Evolutionary conservation across 2,329 filamentous ascomycete species (phyloP), one percentile per base, ranked within the genome.

Genomic region (Phialophora chinensis): DNA sequence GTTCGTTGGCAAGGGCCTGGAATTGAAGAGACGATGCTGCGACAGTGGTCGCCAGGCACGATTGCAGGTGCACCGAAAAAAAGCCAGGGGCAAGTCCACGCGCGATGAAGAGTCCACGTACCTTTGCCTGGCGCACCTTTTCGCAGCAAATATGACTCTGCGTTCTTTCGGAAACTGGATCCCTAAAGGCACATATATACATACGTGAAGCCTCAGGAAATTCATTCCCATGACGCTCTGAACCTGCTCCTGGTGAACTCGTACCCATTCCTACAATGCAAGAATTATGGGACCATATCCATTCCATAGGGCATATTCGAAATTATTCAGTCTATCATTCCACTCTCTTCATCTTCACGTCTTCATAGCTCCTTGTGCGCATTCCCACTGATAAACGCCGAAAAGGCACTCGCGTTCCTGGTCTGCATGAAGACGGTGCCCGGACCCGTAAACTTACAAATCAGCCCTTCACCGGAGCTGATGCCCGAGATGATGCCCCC

Each of bases 341-440:
- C 20, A 1, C 1, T 52, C 49, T 27, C 10, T 17, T 27, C 49
- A 25, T 3, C 23, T 52, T 14, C 49, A 27, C 8, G 4, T 55
- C 12, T 38, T 69, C 58, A 69, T 12, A 60, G 42, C 38, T 60
- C 67, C 50, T 53, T 50, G 38, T 60, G 52, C 4, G 63, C 25
- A n/a, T 59, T 33, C 14, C 68, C 68, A 55, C 59, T 64, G n/a
- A 70, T 64, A 14, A 62, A 88, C 14, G 77, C 74, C 1, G 81
- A 82, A 74, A 90, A 89, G 0, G 84, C 83, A 11, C 87, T 86
- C 60, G 92, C 85, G 75, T 97, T 98, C 69, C 95, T 87, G 0
- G 95, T 98, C 79, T 99, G 95, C 73, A 98, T 84, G 75, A 93
- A 97, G 0, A 99, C 86, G 0, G 92, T 96, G 0, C 95, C 95